Evolutionary conservation across 2,329 filamentous ascomycete genomes (phyloP), one percentile per base, ranked within the genome.

Genomic region (Fragosphaeria purpurea): DNA sequence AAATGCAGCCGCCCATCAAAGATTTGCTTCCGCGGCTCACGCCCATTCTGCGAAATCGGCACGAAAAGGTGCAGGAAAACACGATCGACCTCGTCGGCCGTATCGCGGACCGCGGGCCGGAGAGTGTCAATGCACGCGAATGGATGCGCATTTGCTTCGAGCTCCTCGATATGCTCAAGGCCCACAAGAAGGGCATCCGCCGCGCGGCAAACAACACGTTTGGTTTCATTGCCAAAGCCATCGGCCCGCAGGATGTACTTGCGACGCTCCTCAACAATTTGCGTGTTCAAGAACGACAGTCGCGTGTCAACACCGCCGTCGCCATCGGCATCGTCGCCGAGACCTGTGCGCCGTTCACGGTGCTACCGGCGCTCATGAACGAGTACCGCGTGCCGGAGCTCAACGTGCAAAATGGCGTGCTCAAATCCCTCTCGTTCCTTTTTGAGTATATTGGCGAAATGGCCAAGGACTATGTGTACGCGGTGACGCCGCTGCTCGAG

Each of bases 101-200:
- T 75, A 97, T 98, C 60, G 93, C 94, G 12, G 93, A 98, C 68
- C 86, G 93, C 58, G 94, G 93, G 1, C 90, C 93, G 1, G 93
- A 98, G 68, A 91, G 86, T 56, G 93, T 98, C 64, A 95, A 95
- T 63, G 90, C 93, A 11, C 82, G 93, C 62, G 93, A 98, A 69
- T 98, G 93, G 93, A 98, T 98, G 94, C 84, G 93, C 65, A 98
- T 98, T 66, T 98, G 93, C 71, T 98, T 98, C 68, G 93, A 98
- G 72, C 75, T 98, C 49, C 81, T 98, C 34, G 93, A 98, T 70
- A 98, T 98, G 93, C 80, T 98, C 62, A 98, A 98, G 70, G 93
- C 93, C 6, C 93, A 98, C 75, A 98, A 98, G 72, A 98, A 98
- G 77, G 94, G 93, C 57, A 98, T 98, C 59, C 86, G 93, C 57